Conservation (phyloP, 140 eudicot genomes). For the Stevia rebaudiana region DNA sequence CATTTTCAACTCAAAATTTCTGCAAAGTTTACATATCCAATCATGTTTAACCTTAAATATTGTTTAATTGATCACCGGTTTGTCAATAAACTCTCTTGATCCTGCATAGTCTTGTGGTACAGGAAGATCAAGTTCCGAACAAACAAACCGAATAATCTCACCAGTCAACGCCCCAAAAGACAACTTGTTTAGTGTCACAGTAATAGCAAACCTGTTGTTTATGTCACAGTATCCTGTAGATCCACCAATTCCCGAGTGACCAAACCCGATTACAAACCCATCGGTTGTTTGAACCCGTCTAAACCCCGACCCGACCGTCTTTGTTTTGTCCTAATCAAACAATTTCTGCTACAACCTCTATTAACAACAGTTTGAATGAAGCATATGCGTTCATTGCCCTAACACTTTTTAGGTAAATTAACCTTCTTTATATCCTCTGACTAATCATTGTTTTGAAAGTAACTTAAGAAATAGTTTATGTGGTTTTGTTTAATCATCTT, state of each 20-base stretch:
- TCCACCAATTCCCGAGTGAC: constrained; percentile 95
- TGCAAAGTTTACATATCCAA: neutral
- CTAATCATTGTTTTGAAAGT: too few relatives aligned
- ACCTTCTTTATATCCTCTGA: too few relatives aligned
- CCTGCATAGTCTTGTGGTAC: constrained; percentile 58
- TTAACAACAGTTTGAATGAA: too few relatives aligned
- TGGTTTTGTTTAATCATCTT: too few relatives aligned
- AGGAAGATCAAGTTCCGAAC: constrained; percentile 74
- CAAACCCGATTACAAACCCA: constrained; percentile 68
- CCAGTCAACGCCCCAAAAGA: constrained; percentile 69
- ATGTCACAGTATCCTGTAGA: constrained; percentile 83
- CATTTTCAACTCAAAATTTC: constrained; percentile 14
- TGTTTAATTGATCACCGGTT: constrained; percentile 57
- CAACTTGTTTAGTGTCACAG: constrained; percentile 74
- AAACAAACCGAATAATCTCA: constrained; percentile 57
- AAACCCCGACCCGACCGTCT: constrained; percentile 91
- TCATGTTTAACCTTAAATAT: constrained; percentile 1
- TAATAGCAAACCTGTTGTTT: constrained; percentile 70
- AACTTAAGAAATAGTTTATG: too few relatives aligned
- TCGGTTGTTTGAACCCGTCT: constrained; percentile 50
- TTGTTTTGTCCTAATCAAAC: too few relatives aligned
- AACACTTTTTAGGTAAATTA: too few relatives aligned
- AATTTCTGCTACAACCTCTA: too few relatives aligned
- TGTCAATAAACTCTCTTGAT: constrained; percentile 31
- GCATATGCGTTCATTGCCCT: too few relatives aligned